Evolutionary conservation across 2,329 filamentous ascomycete species (phyloP).

Genomic region (Pseudocercospora pini-densiflorae): DNA sequence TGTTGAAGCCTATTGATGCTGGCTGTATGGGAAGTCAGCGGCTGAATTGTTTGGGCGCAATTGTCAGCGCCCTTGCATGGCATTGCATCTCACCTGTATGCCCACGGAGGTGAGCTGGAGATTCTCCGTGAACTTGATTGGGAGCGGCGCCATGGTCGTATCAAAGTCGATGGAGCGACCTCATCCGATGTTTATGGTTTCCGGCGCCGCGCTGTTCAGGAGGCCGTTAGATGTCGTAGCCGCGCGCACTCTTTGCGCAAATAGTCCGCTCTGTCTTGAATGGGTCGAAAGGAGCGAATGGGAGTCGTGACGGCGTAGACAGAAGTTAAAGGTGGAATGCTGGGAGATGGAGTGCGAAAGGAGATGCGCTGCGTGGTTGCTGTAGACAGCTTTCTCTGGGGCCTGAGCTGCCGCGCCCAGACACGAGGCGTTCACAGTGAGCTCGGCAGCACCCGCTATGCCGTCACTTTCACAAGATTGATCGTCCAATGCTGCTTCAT

Average conservation of each 20-base stretch:
- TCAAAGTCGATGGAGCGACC: slow-evolving; percentile 25
- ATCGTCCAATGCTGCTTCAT: background rate
- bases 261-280: slow-evolving; percentile 15
- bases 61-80: slow-evolving; percentile 1
- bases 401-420: background rate
- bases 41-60: slow-evolving; percentile 11
- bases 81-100: slow-evolving; percentile 49
- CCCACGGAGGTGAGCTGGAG: slow-evolving; percentile 65
- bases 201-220: slow-evolving; percentile 30
- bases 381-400: slow-evolving; percentile 8
- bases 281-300: slow-evolving; percentile 37
- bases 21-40: slow-evolving; percentile 51
- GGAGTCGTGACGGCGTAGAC: slow-evolving; percentile 38
- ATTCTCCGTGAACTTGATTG: slow-evolving; percentile 92
- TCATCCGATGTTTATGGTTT: slow-evolving; percentile 32
- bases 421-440: background rate
- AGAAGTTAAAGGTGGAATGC: slow-evolving; percentile 14
- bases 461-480: background rate
- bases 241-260: slow-evolving; percentile 21
- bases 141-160: slow-evolving; percentile 64
- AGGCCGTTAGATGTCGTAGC: slow-evolving; percentile 16
- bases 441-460: background rate
- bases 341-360: slow-evolving; percentile 5
- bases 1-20: slow-evolving; percentile 81
- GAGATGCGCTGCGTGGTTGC: background rate